Conservation (phyloP, 1,284 basidiomycete genomes). For the Cystobasidium sp. region DNA sequence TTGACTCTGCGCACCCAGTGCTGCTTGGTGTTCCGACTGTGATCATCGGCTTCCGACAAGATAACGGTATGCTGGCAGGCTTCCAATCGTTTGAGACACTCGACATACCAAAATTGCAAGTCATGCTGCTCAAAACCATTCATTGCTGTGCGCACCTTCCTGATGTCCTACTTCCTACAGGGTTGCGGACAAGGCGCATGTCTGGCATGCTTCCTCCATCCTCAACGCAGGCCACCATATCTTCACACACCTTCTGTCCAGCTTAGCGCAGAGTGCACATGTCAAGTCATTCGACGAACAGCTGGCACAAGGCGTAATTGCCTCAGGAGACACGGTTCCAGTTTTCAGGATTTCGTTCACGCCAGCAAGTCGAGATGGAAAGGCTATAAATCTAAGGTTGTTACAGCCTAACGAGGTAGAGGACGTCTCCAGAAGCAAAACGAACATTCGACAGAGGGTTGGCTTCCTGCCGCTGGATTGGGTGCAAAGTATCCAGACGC, state of each 20-base stretch:
- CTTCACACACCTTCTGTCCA: conserved; percentile 64
- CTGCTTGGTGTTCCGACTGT: conserved; percentile 67
- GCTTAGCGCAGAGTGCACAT: conserved; percentile 50
- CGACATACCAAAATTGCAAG: conserved; percentile 56
- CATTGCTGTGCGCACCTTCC: neutral
- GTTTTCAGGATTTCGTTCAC: conserved; percentile 73
- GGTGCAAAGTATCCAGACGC: conserved; percentile 61
- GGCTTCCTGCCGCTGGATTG: conserved; percentile 76
- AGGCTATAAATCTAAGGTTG: conserved; percentile 42
- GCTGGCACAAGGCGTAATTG: conserved; percentile 12
- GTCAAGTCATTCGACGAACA: conserved; percentile 24
- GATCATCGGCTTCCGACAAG: conserved; percentile 88
- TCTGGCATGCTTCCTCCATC: conserved; percentile 77
- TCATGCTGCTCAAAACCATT: conserved; percentile 10
- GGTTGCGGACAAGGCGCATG: conserved; percentile 71
- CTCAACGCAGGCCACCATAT: conserved; percentile 74
- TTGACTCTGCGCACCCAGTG: conserved; percentile 43
- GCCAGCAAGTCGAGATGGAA: conserved; percentile 64
- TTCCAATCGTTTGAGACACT: conserved; percentile 56
- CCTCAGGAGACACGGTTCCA: conserved; percentile 35
- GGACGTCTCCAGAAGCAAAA: conserved; percentile 69
- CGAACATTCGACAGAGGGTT: conserved; percentile 70
- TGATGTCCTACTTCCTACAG: conserved; percentile 26
- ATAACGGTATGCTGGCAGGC: conserved; percentile 62
- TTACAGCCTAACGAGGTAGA: conserved; percentile 62